Evolutionary conservation across 2,329 filamentous ascomycete species (phyloP).

Genomic region (Ceratocystis albifundus): DNA sequence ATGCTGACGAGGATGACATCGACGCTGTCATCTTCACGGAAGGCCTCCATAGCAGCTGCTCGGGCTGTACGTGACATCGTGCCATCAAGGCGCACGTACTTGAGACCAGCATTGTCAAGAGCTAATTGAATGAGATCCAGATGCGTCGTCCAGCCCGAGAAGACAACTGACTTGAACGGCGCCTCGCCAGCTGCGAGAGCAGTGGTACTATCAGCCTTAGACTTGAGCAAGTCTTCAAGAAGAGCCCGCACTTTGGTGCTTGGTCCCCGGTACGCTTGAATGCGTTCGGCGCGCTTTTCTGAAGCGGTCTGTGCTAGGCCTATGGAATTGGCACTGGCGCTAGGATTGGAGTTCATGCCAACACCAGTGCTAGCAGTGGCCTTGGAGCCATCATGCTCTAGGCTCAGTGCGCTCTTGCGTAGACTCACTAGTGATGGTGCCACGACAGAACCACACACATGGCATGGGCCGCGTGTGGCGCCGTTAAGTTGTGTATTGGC

Average conservation of each 20-base stretch:
- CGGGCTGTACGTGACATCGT: slow-evolving; percentile 70
- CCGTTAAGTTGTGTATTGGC: slow-evolving; percentile 33
- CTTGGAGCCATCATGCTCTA: slow-evolving; percentile 44
- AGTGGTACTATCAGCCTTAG: slow-evolving; percentile 49
- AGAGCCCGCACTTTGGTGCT: slow-evolving; percentile 86
- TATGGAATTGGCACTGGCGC: neutral
- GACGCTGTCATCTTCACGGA: slow-evolving; percentile 59
- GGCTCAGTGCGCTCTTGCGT: slow-evolving; percentile 47
- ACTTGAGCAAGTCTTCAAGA: slow-evolving; percentile 57
- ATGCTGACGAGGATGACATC: slow-evolving; percentile 85
- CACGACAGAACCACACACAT: slow-evolving; percentile 54
- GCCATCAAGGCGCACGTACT: slow-evolving; percentile 74
- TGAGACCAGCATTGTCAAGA: slow-evolving; percentile 54
- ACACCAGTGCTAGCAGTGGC: slow-evolving; percentile 27
- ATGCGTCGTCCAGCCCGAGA: slow-evolving; percentile 92
- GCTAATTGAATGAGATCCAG: slow-evolving; percentile 84
- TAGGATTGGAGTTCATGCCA: slow-evolving; percentile 21
- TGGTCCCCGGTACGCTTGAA: slow-evolving; percentile 63
- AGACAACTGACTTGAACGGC: slow-evolving; percentile 86
- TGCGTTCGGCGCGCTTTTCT: slow-evolving; percentile 25
- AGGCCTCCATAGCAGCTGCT: slow-evolving; percentile 61
- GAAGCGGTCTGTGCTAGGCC: neutral
- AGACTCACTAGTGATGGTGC: slow-evolving; percentile 55
- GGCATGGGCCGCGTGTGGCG: slow-evolving; percentile 45
- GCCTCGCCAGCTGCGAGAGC: slow-evolving; percentile 45